Evolutionary conservation across 2,329 filamentous ascomycete genomes (phyloP), one percentile per base, ranked within the genome.

Genomic region (Aspergillus ruber): DNA sequence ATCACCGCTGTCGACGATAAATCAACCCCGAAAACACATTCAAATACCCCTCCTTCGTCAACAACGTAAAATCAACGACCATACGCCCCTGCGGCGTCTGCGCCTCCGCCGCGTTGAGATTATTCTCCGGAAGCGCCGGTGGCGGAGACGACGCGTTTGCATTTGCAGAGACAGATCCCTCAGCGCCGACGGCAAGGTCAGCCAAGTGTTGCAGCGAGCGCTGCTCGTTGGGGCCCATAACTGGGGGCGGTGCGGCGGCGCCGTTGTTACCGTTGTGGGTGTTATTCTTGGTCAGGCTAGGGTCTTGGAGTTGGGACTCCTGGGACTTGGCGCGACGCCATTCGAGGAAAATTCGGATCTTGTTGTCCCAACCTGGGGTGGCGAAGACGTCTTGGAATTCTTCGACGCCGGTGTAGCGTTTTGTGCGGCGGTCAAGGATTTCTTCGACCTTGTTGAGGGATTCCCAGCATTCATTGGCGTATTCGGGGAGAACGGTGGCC

Each of bases 401-500:
- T 7, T 56, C 49, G 1, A 55, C 55, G 21, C 61, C 55, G 9
- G 55, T 33, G 8, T 57, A 48, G 25, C 56, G 55, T 52, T 66
- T 67, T 18, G 63, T 70, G 18, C 77, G 72, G 7, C 69, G 63
- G 35, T 74, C 70, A 40, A 78, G 67, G 3, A 77, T 67, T 9
- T 69, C 65, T 45, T 79, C 74, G 3, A 79, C 76, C 44, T 74
- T 75, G 23, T 72, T 67, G n/a, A 84, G 62, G 0, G 61, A 50
- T 5, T 62, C 58, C 67, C 69, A 72, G 51, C 68, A 71, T 45
- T 71, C 63, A 41, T 56, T 61, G 2, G 64, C 51, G 41, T 66
- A 54, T 39, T 69, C 67, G 4, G 68, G 67, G 29, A 72, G 57
- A 23, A 71, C 68, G 5, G 67, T 69, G 3, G 68, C 62, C 49